Percentiles rank a stretch among this genome's conserved stretches.
phyloP scores from a whole-genome alignment of 257 asterid species.

The Lavandula angustifolia region DNA sequence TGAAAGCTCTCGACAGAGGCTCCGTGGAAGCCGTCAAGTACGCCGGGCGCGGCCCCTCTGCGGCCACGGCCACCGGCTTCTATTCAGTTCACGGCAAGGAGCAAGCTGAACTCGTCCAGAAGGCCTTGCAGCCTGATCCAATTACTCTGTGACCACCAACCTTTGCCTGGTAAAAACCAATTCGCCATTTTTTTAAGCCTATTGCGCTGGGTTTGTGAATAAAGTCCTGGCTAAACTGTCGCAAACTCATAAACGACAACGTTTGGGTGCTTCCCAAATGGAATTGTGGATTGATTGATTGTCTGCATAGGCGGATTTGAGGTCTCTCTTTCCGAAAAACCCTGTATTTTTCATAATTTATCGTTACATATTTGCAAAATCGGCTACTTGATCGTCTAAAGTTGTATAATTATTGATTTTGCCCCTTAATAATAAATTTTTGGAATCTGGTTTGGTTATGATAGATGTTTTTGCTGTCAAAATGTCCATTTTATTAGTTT shows the following conservation, averaged over 20 bases:
- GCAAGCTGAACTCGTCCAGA: slow-evolving; percentile 71
- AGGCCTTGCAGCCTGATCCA: slow-evolving; percentile 72
- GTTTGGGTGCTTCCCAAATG: too few relatives aligned
- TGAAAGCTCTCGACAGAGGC: slow-evolving; percentile 78
- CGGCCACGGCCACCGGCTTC: slow-evolving; percentile 97
- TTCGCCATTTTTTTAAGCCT: slow-evolving; percentile 13
- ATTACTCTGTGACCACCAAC: slow-evolving; percentile 24
- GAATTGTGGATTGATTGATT: too few relatives aligned
- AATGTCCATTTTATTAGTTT: too few relatives aligned
- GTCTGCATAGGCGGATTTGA: too few relatives aligned
- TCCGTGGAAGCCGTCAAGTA: slow-evolving; percentile 70
- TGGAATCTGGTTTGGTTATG: too few relatives aligned
- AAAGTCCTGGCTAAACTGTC: slow-evolving; percentile 24
- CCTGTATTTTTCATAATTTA: too few relatives aligned
- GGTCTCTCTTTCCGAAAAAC: too few relatives aligned
- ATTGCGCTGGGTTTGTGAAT: slow-evolving; percentile 24
- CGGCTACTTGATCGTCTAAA: too few relatives aligned
- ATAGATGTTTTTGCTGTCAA: too few relatives aligned
- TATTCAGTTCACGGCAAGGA: slow-evolving; percentile 71
- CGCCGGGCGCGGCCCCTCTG: slow-evolving; percentile 90
- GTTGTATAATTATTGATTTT: too few relatives aligned
- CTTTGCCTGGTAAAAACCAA: background rate
- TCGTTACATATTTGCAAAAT: too few relatives aligned
- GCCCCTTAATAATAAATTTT: too few relatives aligned
- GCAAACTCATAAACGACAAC: background rate